Evolutionary conservation across 179 eudicot genomes (phyloP).

Genomic region (Beta macrorhiza): DNA sequence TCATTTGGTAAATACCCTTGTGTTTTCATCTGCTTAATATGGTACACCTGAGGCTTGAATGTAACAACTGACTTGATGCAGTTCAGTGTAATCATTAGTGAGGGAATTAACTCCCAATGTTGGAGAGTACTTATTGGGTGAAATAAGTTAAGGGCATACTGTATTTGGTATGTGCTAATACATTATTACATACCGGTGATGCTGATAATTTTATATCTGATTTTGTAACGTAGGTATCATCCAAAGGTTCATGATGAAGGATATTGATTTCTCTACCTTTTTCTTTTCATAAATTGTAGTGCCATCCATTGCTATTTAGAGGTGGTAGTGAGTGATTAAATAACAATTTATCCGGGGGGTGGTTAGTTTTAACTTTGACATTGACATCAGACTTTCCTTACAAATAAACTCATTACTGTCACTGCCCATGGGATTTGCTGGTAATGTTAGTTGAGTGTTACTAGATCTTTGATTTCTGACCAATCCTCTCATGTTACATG

Average conservation of each 20-base stretch:
- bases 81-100: not conserved
- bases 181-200: not conserved
- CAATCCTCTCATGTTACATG: too few species aligned
- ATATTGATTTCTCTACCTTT: not conserved
- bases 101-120: not conserved
- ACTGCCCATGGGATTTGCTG: too few species aligned
- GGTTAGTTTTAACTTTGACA: not conserved
- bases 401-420: too few species aligned
- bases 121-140: not conserved
- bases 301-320: not conserved
- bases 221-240: not conserved
- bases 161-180: not conserved
- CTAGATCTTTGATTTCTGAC: too few species aligned
- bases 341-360: not conserved
- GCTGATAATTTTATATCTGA: not conserved
- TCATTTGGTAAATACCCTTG: not conserved
- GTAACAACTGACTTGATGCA: not conserved
- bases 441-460: too few species aligned
- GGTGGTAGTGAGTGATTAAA: not conserved
- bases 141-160: not conserved
- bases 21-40: not conserved
- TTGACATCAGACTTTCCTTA: not conserved
- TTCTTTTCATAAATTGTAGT: not conserved
- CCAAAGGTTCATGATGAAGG: not conserved
- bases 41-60: not conserved